Evolutionary conservation across 371 early-diverging fungal genomes (phyloP).

Genomic region (Rhizomucor pusillus): DNA sequence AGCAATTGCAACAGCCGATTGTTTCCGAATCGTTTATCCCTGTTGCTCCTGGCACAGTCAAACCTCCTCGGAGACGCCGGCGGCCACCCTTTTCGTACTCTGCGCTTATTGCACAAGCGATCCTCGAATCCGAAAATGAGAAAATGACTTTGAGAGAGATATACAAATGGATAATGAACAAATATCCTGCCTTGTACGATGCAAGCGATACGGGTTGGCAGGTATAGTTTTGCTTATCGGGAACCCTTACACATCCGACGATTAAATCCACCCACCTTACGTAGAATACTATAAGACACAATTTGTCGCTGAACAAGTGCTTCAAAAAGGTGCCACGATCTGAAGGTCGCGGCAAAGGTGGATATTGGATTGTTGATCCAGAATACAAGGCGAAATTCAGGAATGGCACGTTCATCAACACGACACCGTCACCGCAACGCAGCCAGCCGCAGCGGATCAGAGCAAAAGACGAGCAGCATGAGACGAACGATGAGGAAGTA

Average conservation of each 20-base stretch:
- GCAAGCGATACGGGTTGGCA: conserved; percentile 72
- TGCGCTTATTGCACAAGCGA: conserved; percentile 73
- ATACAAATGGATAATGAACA: conserved; percentile 67
- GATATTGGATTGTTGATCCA: conserved; percentile 56
- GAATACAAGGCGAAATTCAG: conserved; percentile 19
- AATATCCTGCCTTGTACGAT: conserved; percentile 70
- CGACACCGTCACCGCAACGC: conserved; percentile 2
- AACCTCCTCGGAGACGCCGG: conserved; percentile 51
- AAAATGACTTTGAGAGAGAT: conserved; percentile 70
- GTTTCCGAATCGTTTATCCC: conserved; percentile 51
- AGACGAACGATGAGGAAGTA: too few relatives aligned
- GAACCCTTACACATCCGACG: neutral
- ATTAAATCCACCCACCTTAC: neutral
- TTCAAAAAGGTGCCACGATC: conserved; percentile 66
- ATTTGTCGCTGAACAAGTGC: conserved; percentile 70
- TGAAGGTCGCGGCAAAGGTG: conserved; percentile 50
- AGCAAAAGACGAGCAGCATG: neutral
- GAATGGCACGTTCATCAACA: conserved; percentile 20
- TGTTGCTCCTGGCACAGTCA: conserved; percentile 37
- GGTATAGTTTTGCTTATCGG: conserved; percentile 20
- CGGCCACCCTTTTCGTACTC: conserved; percentile 80
- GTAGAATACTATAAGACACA: conserved; percentile 79
- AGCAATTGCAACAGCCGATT: conserved; percentile 42
- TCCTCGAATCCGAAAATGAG: conserved; percentile 51
- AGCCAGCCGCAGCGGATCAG: conserved; percentile 10